Conservation (phyloP, 2,329 filamentous ascomycete species). For the Fulvia fulva region DNA sequence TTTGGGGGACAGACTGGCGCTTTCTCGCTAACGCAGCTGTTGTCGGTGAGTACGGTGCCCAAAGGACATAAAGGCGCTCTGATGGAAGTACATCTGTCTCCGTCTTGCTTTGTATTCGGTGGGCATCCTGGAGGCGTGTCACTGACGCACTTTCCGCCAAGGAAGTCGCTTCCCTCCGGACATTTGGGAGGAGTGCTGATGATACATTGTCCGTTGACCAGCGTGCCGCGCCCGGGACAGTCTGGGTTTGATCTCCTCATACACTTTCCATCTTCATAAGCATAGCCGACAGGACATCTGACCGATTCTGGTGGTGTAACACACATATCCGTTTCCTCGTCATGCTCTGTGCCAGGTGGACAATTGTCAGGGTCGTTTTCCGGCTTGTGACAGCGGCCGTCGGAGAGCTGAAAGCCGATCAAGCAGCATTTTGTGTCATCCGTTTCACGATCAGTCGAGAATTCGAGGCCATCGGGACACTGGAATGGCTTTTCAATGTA, state of each 20-base stretch:
- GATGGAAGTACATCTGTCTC: not conserved
- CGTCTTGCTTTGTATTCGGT: not conserved
- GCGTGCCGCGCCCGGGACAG: not conserved
- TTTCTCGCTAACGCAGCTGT: not conserved
- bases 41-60: not conserved
- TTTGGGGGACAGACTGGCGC: not conserved
- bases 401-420: not conserved
- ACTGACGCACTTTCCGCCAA: not conserved
- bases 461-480: not conserved
- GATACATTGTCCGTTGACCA: not conserved
- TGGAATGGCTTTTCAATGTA: not conserved
- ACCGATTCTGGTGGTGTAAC: not conserved
- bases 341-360: not conserved
- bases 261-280: not conserved
- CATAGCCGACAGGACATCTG: not conserved
- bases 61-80: not conserved
- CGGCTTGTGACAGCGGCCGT: not conserved
- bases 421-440: not conserved
- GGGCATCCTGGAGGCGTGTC: not conserved
- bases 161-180: not conserved
- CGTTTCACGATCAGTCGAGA: not conserved
- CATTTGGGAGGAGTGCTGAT: not conserved
- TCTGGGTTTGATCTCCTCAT: not conserved
- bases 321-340: not conserved
- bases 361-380: not conserved